phyloP scores from a whole-genome alignment of 2,329 filamentous ascomycete genomes.

The Penicillium aurantiogriseum region DNA sequence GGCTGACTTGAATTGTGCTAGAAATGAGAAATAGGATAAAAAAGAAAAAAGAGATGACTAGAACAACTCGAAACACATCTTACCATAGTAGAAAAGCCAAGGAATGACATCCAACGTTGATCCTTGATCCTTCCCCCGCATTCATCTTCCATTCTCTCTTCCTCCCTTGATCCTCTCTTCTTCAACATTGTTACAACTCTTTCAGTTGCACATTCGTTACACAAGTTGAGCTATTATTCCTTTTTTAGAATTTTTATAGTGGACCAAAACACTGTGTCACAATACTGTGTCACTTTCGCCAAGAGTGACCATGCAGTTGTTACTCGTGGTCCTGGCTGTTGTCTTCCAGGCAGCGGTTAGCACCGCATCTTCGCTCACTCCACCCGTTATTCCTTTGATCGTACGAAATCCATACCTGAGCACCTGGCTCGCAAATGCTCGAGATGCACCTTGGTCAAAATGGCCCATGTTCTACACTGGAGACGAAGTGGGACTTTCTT shows the following conservation, averaged over 20 bases:
- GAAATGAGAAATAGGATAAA: neutral
- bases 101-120: conserved; percentile 5
- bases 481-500: conserved; percentile 62
- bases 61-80: neutral
- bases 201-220: conserved; percentile 9
- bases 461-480: conserved; percentile 89
- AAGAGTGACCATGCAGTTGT: conserved; percentile 32
- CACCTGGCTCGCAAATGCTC: conserved; percentile 70
- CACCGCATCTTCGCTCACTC: conserved; percentile 54
- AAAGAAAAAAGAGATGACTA: neutral
- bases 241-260: neutral
- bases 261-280: neutral
- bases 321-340: conserved; percentile 32
- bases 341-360: conserved; percentile 44
- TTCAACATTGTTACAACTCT: neutral
- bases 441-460: conserved; percentile 72
- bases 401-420: conserved; percentile 77
- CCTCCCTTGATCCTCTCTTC: neutral
- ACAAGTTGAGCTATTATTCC: neutral
- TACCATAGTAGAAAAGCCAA: neutral
- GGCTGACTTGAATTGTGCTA: neutral
- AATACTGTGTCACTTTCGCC: neutral
- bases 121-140: conserved; percentile 19
- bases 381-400: conserved; percentile 69
- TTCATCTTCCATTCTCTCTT: conserved; percentile 7